Evolutionary conservation across 441 rosid species (phyloP).

Genomic region (Viola pubescens): DNA sequence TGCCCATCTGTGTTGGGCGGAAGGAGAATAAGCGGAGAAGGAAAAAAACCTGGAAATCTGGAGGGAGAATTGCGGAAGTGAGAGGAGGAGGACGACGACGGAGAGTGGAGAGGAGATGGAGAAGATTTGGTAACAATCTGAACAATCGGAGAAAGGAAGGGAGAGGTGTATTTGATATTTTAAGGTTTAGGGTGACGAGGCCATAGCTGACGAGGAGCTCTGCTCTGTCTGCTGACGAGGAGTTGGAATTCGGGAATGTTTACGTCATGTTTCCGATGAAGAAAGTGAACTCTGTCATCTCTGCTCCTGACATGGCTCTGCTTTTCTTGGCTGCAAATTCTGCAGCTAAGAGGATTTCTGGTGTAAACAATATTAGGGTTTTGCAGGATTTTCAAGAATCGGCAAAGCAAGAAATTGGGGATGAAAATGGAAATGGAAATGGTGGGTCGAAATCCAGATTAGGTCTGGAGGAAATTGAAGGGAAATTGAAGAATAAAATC

Average conservation of each 20-base stretch:
- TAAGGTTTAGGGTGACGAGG: no score
- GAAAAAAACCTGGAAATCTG: no score
- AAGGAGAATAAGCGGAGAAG: no score
- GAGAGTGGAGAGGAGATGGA: no score
- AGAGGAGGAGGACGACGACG: no score
- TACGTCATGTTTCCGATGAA: constrained; percentile 55
- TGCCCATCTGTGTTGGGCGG: constrained; percentile 6
- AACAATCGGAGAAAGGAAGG: no score
- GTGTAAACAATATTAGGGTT: constrained; percentile 16
- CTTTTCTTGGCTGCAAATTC: constrained; percentile 45
- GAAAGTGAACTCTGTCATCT: constrained; percentile 35
- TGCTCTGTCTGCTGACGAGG: constrained; percentile 52
- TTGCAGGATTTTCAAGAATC: constrained; percentile 21
- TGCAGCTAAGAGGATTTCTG: constrained; percentile 34
- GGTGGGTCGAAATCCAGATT: constrained; percentile 9
- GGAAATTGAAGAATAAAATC: not conserved
- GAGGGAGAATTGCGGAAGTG: no score
- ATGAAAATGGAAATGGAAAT: not conserved
- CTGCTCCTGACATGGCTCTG: constrained; percentile 44
- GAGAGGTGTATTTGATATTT: no score
- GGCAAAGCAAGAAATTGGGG: not conserved
- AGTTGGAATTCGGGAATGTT: constrained; percentile 43
- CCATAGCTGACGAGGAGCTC: no score
- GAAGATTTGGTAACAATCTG: no score
- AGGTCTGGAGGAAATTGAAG: constrained; percentile 24